Evolutionary conservation across 2,329 filamentous ascomycete species (phyloP), one percentile per base, ranked within the genome.

Genomic region (Fusarium nematophilum): DNA sequence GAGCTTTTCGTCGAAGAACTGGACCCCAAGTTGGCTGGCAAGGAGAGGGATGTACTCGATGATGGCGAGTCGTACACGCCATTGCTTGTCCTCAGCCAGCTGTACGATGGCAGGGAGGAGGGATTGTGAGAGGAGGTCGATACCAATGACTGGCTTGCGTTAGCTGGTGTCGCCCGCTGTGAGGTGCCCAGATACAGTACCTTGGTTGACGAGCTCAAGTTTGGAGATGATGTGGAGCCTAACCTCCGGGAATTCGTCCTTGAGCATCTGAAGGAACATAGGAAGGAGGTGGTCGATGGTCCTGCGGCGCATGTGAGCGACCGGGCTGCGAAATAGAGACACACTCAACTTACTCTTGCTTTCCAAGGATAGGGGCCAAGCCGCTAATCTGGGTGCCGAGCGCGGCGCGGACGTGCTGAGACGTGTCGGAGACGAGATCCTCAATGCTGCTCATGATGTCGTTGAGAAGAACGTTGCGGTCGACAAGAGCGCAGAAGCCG

Each of bases 181-280:
- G 26, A 15, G 25, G 36, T 6, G 17, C 15, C 27, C 7, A 26
- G 17, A 13, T 36, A n/a, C 73, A 80, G 62, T 81, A 93, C 91
- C 91, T 79, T 97, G 92, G 80, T 99, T 99, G 64, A 99, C 95
- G 62, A 96, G 86, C 80, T 99, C 96, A 50, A 99, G 88, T 79
- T 99, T 99, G n/a, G 95, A 98, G 72, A 99, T 99, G 76, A 99
- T 99, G 79, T 99, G 96, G 56, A 99, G 87, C 61, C 95, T 90
- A 45, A 99, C 95, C 74, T 99, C 95, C 17, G 95, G 95, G 77
- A 97, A 98, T 73, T 99, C 95, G 71, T 99, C 95, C 84, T 98
- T 99, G 70, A 99, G 88, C 95, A 99, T 99, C 76, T 96, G 92
- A 48, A 99, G 84, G 78, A 99, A 98, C 94, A 99, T 99, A 48